These are phyloP conservation scores for Chalaropsis ovoidea DNA, from an alignment of 2,329 filamentous ascomycete species.

Conservation along the genomic window DNA sequence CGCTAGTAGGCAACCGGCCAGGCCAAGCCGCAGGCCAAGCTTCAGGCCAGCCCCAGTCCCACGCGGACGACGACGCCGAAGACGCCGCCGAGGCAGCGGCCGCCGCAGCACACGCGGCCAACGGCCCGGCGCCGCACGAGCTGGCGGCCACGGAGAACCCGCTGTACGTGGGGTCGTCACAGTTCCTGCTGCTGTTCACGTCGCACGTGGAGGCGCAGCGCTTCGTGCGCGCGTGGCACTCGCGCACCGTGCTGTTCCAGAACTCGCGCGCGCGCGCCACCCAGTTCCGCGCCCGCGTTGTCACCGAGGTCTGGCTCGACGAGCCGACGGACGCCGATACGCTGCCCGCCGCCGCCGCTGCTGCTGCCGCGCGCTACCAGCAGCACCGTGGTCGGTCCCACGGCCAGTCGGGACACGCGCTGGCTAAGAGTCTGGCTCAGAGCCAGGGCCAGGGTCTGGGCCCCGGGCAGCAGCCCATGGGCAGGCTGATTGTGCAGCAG, in stretches of 20 bases:
- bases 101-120: not conserved
- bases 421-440: no score
- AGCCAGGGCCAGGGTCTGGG: no score
- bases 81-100: not conserved
- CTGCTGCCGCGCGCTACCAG: no score
- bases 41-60: no score
- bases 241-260: constrained; percentile 27
- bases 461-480: not conserved
- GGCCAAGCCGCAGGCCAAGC: no score
- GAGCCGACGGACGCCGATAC: constrained; percentile 7
- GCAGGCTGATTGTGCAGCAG: not conserved
- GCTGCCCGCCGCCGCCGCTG: not conserved
- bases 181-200: constrained; percentile 23
- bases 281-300: constrained; percentile 19
- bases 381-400: no score
- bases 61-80: not conserved
- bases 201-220: constrained; percentile 32
- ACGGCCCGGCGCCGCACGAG: constrained; percentile 4
- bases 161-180: constrained; percentile 12
- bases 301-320: constrained; percentile 20
- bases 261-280: constrained; percentile 21
- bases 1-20: constrained; percentile 12
- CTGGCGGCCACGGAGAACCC: constrained; percentile 17
- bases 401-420: no score
- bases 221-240: constrained; percentile 38